A percentile compares a stretch with the other conserved stretches of the same genome.
phyloP scores from a whole-genome alignment of 208 protist genomes.

The Trypanosoma brucei region DNA sequence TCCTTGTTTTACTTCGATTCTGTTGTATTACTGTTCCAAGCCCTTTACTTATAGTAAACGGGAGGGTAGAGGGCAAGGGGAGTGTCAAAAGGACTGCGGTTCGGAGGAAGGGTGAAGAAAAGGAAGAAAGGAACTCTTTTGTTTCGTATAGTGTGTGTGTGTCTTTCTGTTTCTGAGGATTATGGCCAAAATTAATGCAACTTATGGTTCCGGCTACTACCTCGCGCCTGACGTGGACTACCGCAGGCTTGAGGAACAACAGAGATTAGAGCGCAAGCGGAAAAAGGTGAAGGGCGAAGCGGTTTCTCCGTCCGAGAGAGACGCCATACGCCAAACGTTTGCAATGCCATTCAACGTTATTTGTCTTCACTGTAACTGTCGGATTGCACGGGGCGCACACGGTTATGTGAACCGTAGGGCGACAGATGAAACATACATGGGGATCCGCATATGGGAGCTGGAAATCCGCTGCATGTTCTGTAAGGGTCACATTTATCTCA shows the following conservation, averaged over 20 bases:
- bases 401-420: constrained; percentile 73
- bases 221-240: constrained; percentile 75
- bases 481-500: constrained; percentile 56
- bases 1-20: constrained; percentile 1
- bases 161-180: background rate
- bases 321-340: constrained; percentile 70
- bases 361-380: constrained; percentile 60
- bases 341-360: constrained; percentile 80
- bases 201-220: constrained; percentile 84
- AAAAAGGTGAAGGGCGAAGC: constrained; percentile 23
- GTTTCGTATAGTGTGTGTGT: no score
- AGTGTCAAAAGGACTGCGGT: background rate
- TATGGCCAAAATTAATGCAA: constrained; percentile 88
- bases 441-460: constrained; percentile 76
- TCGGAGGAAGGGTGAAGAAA: background rate
- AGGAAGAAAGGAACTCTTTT: background rate
- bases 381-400: constrained; percentile 75
- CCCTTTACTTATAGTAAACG: background rate
- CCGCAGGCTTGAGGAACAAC: constrained; percentile 74
- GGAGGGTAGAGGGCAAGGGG: background rate
- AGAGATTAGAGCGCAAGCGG: constrained; percentile 36
- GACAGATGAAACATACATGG: constrained; percentile 57
- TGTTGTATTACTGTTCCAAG: constrained; percentile 11
- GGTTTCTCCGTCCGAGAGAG: constrained; percentile 5
- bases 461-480: constrained; percentile 78